A percentile compares a stretch with the other conserved stretches of the same genome.
phyloP scores from a whole-genome alignment of 2,329 filamentous ascomycete genomes.

The Monilinia polystroma region DNA sequence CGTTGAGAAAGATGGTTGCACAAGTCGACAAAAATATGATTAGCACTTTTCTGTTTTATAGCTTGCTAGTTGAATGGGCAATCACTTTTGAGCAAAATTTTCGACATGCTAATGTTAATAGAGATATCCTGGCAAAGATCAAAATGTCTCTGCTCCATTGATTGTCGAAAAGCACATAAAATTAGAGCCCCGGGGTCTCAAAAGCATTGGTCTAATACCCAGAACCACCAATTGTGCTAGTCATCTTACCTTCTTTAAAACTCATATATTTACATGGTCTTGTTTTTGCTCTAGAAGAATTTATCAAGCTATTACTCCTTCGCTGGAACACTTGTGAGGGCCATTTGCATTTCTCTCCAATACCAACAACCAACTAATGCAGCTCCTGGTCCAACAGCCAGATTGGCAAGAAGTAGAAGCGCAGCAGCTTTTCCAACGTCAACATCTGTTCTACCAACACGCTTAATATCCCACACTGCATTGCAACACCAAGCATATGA shows the following conservation, averaged over 20 bases:
- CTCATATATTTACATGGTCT: neutral
- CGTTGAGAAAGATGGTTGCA: neutral
- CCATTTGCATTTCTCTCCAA: slow-evolving; percentile 16
- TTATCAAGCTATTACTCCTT: neutral
- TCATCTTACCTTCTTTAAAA: neutral
- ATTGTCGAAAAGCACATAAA: neutral
- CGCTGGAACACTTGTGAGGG: slow-evolving; percentile 1
- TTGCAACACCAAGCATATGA: neutral
- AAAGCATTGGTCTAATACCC: neutral
- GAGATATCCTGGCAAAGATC: neutral
- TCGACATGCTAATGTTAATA: neutral
- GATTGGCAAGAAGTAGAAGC: neutral
- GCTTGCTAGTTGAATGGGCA: neutral
- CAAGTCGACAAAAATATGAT: neutral
- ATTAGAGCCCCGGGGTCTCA: neutral
- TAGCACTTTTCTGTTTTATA: neutral
- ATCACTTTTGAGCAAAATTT: neutral
- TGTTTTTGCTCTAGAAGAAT: neutral
- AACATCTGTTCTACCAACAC: neutral
- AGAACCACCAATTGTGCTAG: neutral
- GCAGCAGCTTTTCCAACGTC: slow-evolving; percentile 11
- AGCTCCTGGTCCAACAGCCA: slow-evolving; percentile 9
- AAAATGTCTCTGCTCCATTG: neutral
- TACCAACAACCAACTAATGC: slow-evolving; percentile 20
- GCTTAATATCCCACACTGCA: slow-evolving; percentile 15